Evolutionary conservation across 495 filamentous ascomycete species (phyloP).

Genomic region (Cenococcum geophilum): DNA sequence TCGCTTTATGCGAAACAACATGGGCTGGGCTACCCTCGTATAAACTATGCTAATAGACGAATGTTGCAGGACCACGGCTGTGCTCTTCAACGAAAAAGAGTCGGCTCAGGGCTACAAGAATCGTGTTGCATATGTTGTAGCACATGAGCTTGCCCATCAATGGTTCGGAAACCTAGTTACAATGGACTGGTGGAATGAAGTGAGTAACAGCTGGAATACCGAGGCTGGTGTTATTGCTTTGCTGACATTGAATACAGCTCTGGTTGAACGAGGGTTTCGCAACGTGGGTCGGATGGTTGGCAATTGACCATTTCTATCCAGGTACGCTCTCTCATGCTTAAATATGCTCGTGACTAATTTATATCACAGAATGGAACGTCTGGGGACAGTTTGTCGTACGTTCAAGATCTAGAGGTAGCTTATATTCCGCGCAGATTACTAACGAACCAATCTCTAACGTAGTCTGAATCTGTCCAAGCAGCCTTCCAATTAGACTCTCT

Average conservation of each 20-base stretch:
- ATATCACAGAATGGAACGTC: constrained; percentile 71
- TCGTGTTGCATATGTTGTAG: constrained; percentile 87
- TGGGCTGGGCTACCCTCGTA: too few species aligned
- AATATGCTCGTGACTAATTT: constrained; percentile 18
- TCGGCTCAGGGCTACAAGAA: constrained; percentile 85
- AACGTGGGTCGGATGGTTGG: constrained; percentile 96
- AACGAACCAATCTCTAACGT: constrained; percentile 29
- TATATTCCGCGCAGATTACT: constrained; percentile 16
- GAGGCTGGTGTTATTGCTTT: neutral
- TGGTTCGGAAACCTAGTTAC: constrained; percentile 98
- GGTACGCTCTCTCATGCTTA: constrained; percentile 39
- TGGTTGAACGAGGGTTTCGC: constrained; percentile 95
- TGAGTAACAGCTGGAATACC: neutral
- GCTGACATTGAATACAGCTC: constrained; percentile 45
- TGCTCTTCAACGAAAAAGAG: constrained; percentile 85
- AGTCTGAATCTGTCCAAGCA: constrained; percentile 84
- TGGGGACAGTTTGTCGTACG: constrained; percentile 90
- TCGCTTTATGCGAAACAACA: too few species aligned
- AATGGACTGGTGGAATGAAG: constrained; percentile 81
- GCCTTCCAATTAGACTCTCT: constrained; percentile 84
- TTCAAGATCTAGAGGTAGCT: constrained; percentile 51
- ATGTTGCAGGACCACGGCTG: constrained; percentile 63
- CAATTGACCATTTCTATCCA: constrained; percentile 83
- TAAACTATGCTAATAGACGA: too few species aligned
- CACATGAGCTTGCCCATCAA: constrained; percentile 92